Conservation (phyloP, 805 yeast genomes). For the Wickerhamomyces xylosicus region DNA sequence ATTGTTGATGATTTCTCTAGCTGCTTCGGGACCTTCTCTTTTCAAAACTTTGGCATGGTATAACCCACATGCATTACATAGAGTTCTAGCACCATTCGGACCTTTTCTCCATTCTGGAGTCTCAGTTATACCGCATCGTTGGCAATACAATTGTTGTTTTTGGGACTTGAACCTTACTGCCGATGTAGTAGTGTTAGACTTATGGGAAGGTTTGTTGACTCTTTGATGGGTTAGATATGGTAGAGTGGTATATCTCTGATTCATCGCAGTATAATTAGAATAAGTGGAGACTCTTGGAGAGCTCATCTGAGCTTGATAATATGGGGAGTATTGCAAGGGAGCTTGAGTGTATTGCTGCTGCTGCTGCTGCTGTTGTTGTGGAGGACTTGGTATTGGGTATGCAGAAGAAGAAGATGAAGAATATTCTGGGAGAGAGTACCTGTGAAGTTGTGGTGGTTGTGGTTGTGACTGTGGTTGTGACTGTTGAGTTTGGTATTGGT, state of each 20-base stretch:
- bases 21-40: conserved; percentile 22
- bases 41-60: conserved; percentile 60
- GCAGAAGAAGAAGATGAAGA: no score
- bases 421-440: background rate
- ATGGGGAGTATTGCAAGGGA: background rate
- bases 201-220: background rate
- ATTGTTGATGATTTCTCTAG: conserved; percentile 14
- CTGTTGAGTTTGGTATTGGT: no score
- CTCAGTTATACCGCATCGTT: conserved; percentile 40
- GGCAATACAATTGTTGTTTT: conserved; percentile 19
- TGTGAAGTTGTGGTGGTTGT: background rate
- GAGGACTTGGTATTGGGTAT: background rate
- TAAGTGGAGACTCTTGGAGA: background rate
- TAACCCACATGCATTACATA: conserved; percentile 80
- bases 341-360: no score
- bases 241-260: no score
- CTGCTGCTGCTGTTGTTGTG: background rate
- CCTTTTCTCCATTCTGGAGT: conserved; percentile 86
- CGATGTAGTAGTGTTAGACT: background rate
- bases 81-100: conserved; percentile 63
- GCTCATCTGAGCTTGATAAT: background rate
- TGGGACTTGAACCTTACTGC: background rate
- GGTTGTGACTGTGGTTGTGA: no score
- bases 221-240: background rate
- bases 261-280: no score